Evolutionary conservation across 768 basidiomycete genomes (phyloP).

Genomic region (Leccinum pellstonianum): DNA sequence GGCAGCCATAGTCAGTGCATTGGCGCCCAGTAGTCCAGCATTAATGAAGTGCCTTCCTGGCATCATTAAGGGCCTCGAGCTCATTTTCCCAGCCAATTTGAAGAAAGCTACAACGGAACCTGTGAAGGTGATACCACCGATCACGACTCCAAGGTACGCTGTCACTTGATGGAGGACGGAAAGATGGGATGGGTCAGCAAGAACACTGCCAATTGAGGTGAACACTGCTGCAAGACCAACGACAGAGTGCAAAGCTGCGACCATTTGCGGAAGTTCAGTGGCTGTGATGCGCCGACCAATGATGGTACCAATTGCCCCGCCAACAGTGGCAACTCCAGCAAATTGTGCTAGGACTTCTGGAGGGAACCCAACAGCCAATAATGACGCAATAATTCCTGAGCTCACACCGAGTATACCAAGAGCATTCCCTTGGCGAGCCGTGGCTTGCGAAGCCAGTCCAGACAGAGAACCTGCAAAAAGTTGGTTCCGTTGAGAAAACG

Average conservation of each 20-base stretch:
- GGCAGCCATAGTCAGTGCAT: constrained; percentile 70
- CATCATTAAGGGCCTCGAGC: constrained; percentile 67
- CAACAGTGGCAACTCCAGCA: constrained; percentile 71
- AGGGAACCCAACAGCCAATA: constrained; percentile 82
- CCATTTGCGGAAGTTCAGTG: constrained; percentile 85
- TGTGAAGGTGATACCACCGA: constrained; percentile 88
- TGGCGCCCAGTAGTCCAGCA: constrained; percentile 64
- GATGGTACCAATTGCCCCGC: constrained; percentile 64
- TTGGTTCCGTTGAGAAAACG: background rate
- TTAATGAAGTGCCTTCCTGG: constrained; percentile 82
- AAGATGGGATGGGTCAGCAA: constrained; percentile 67
- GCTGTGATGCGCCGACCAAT: constrained; percentile 83
- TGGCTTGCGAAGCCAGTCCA: constrained; percentile 74
- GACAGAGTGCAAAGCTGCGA: constrained; percentile 80
- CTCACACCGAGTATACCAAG: constrained; percentile 86
- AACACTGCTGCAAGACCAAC: constrained; percentile 89
- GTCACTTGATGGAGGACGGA: constrained; percentile 76
- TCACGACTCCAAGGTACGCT: constrained; percentile 83
- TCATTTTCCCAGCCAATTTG: constrained; percentile 81
- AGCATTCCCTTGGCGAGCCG: constrained; percentile 84
- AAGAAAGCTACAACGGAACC: constrained; percentile 89
- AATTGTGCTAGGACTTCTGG: constrained; percentile 75
- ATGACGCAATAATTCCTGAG: constrained; percentile 76
- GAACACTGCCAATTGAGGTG: constrained; percentile 80
- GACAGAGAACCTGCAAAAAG: constrained; percentile 63